Conservation (phyloP, 371 early-diverging fungal genomes). For the Blastocladiella emersonii region DNA sequence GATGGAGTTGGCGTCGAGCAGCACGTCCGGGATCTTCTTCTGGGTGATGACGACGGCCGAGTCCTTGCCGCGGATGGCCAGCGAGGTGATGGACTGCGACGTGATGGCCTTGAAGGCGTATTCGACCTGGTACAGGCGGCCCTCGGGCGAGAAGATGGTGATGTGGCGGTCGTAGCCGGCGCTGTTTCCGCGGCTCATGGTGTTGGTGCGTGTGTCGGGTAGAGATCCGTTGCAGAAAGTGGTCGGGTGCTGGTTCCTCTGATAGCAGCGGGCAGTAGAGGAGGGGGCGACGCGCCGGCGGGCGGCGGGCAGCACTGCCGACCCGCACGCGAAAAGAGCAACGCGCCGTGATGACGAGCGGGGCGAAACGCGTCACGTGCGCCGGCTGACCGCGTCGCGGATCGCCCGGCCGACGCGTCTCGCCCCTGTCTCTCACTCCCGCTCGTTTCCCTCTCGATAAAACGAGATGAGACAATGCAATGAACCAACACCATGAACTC, state of each 20-base stretch:
- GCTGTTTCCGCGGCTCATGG: slow-evolving; percentile 55
- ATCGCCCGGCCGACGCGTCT: too few relatives aligned
- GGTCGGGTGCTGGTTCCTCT: too few relatives aligned
- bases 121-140: slow-evolving; percentile 97
- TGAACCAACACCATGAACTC: background rate
- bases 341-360: too few relatives aligned
- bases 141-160: slow-evolving; percentile 98
- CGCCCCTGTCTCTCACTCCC: too few relatives aligned
- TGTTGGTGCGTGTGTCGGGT: background rate
- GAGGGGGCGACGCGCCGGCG: too few relatives aligned
- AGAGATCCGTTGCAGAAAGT: background rate
- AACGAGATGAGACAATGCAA: background rate
- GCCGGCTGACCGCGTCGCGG: too few relatives aligned
- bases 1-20: slow-evolving; percentile 86
- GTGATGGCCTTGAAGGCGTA: slow-evolving; percentile 98
- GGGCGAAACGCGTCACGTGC: too few relatives aligned
- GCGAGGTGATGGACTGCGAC: slow-evolving; percentile 83
- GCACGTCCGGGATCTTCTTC: slow-evolving; percentile 94
- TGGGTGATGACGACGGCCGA: slow-evolving; percentile 86
- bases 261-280: too few relatives aligned
- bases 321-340: too few relatives aligned
- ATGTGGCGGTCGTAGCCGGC: slow-evolving; percentile 96
- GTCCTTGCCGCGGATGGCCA: slow-evolving; percentile 89
- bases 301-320: too few relatives aligned
- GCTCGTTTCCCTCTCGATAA: too few relatives aligned